phyloP scores from a whole-genome alignment of 2,329 filamentous ascomycete genomes.

The Aureobasidium musti region DNA sequence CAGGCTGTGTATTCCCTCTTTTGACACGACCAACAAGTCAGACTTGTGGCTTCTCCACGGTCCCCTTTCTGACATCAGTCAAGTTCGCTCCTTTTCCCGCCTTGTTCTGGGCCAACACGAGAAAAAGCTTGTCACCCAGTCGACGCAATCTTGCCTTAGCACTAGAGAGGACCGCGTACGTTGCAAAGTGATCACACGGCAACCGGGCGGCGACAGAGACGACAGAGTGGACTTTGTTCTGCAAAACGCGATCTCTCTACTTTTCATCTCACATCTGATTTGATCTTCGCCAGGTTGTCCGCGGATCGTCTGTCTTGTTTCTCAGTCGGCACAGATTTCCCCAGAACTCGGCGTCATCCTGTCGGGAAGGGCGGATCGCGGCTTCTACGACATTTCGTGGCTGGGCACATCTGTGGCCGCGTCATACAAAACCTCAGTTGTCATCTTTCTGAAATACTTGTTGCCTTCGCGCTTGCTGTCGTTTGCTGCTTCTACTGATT shows the following conservation, averaged over 20 bases:
- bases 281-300: background rate
- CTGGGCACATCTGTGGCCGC: slow-evolving; percentile 24
- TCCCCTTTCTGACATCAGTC: slow-evolving; percentile 19
- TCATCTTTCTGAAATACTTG: slow-evolving; percentile 9
- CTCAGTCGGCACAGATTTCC: background rate
- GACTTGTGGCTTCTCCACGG: background rate
- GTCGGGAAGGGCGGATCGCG: slow-evolving; percentile 16
- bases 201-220: background rate
- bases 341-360: slow-evolving; percentile 22
- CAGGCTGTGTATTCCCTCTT: background rate
- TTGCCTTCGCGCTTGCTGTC: slow-evolving; percentile 7
- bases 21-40: background rate
- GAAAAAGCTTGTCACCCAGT: slow-evolving; percentile 11
- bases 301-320: slow-evolving; percentile 4
- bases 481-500: background rate
- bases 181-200: slow-evolving; percentile 13
- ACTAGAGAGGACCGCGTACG: background rate
- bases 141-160: slow-evolving; percentile 23
- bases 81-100: slow-evolving; percentile 7
- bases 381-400: slow-evolving; percentile 20
- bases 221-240: background rate
- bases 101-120: slow-evolving; percentile 20
- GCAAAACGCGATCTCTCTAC: background rate
- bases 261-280: slow-evolving; percentile 1
- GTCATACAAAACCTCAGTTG: slow-evolving; percentile 20